These are phyloP conservation scores for Heimioporus sp. DNA, from an alignment of 768 basidiomycete genomes.

Conservation along the genomic window DNA sequence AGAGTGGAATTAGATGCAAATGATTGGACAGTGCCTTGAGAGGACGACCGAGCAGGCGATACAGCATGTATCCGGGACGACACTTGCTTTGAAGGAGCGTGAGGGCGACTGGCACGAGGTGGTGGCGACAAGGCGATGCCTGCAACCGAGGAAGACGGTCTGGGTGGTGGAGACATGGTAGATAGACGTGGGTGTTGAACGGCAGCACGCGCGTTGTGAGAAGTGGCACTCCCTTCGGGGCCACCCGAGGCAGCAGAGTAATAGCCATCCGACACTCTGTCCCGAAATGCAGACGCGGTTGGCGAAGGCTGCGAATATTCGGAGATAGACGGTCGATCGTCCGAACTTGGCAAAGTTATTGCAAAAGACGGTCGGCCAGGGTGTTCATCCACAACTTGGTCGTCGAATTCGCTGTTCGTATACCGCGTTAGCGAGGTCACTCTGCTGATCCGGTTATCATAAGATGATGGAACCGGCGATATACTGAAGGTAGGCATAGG, in stretches of 20 bases:
- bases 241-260: constrained; percentile 28
- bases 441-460: constrained; percentile 25
- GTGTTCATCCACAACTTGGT: constrained; percentile 26
- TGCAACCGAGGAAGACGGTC: constrained; percentile 60
- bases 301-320: constrained; percentile 72
- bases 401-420: constrained; percentile 42
- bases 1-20: constrained; percentile 28
- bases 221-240: constrained; percentile 10
- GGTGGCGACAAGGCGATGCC: constrained; percentile 60
- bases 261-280: constrained; percentile 40
- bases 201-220: constrained; percentile 22
- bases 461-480: constrained; percentile 28
- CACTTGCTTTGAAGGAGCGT: constrained; percentile 17
- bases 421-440: constrained; percentile 25
- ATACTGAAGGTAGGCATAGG: constrained; percentile 37
- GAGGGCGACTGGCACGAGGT: constrained; percentile 18
- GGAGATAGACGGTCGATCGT: constrained; percentile 54
- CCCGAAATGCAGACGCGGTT: constrained; percentile 78
- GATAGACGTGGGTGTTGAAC: constrained; percentile 21
- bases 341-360: constrained; percentile 42
- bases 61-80: constrained; percentile 17
- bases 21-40: constrained; percentile 30
- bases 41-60: constrained; percentile 24
- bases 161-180: constrained; percentile 55
- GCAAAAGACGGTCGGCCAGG: constrained; percentile 47